Evolutionary conservation across 2,329 filamentous ascomycete genomes (phyloP).

Genomic region (Mycocentrospora acerina): DNA sequence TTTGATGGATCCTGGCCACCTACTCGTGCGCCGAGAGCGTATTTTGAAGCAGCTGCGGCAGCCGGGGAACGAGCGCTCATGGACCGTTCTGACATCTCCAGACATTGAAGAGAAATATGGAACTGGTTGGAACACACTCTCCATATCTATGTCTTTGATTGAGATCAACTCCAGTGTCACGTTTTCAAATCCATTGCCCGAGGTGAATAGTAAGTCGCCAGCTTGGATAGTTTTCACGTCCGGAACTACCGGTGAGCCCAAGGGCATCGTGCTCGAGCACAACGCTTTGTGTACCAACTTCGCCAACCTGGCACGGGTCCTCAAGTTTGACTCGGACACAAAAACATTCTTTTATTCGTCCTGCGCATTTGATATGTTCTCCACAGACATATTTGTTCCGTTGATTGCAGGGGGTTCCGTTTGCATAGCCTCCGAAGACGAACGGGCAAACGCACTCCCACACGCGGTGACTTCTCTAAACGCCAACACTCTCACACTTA

Average conservation of each 20-base stretch:
- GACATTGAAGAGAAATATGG: no score
- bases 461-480: constrained; percentile 46
- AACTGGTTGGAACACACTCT: no score
- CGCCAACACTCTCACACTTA: constrained; percentile 46
- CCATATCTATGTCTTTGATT: no score
- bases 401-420: constrained; percentile 61
- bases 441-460: constrained; percentile 54
- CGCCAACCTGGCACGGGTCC: constrained; percentile 1
- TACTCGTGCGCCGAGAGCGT: neutral
- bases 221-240: constrained; percentile 62
- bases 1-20: constrained; percentile 8
- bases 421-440: constrained; percentile 56
- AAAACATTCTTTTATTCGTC: constrained; percentile 54
- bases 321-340: neutral
- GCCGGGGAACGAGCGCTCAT: no score
- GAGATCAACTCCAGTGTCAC: no score
- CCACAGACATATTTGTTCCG: constrained; percentile 58
- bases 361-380: constrained; percentile 58
- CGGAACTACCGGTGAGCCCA: constrained; percentile 45
- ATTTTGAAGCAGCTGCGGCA: no score
- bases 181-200: no score
- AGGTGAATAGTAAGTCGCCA: neutral
- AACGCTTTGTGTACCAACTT: constrained; percentile 2
- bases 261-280: constrained; percentile 57
- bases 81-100: no score